Percentiles rank a stretch among this genome's conserved stretches.
Conservation (phyloP, 202 grass and related monocot species). For the Setaria italica region DNA sequence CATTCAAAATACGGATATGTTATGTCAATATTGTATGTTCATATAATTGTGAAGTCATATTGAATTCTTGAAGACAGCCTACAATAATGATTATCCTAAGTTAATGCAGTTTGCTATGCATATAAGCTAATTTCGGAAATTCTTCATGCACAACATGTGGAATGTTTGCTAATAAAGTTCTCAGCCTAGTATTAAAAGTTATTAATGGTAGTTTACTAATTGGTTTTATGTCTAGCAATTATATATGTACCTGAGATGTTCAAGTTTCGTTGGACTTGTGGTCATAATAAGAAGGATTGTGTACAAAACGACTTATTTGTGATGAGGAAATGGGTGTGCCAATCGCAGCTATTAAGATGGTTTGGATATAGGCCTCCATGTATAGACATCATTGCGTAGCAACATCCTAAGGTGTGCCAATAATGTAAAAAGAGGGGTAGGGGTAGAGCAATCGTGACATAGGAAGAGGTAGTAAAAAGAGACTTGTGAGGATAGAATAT, state of each 20-base stretch:
- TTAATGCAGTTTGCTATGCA: not conserved
- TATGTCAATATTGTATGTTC: not conserved
- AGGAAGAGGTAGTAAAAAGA: no score
- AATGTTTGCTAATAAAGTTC: no score
- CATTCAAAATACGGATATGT: not conserved
- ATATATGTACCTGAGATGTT: not conserved
- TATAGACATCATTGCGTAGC: not conserved
- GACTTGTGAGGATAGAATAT: no score
- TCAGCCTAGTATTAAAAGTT: no score
- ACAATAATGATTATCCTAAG: not conserved
- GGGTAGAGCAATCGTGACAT: no score
- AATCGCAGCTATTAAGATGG: not conserved
- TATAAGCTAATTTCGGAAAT: not conserved
- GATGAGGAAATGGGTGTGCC: not conserved
- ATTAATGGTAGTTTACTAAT: no score
- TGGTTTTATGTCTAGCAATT: no score
- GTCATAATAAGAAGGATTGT: not conserved
- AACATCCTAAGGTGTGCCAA: not conserved
- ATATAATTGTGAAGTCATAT: not conserved
- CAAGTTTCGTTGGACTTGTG: not conserved
- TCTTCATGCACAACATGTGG: not conserved
- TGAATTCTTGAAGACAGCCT: not conserved
- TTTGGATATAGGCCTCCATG: not conserved
- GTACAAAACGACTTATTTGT: no score
- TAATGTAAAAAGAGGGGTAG: not conserved